Conservation (phyloP, 2,329 filamentous ascomycete species). For the Colletotrichum magnum region DNA sequence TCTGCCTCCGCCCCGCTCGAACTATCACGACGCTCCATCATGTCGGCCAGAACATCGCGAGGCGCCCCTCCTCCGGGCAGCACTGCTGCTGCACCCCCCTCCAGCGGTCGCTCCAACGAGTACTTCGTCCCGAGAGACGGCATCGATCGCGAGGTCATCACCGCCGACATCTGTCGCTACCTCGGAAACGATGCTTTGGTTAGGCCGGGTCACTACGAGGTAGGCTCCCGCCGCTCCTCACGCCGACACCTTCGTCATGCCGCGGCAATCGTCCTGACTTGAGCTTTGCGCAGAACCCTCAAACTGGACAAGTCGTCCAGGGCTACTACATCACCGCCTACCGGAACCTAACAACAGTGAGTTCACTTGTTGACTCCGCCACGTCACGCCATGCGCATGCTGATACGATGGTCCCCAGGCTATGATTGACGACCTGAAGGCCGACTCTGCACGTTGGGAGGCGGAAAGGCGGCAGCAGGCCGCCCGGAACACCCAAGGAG, state of each 20-base stretch:
- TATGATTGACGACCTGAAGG: constrained; percentile 75
- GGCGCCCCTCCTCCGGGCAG: constrained; percentile 47
- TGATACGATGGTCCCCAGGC: constrained; percentile 57
- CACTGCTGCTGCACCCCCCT: constrained; percentile 52
- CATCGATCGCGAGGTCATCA: constrained; percentile 88
- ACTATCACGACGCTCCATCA: constrained; percentile 48
- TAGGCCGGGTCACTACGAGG: constrained; percentile 81
- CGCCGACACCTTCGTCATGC: background rate
- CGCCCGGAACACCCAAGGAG: constrained; percentile 68
- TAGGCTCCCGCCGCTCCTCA: constrained; percentile 55
- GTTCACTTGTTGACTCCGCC: constrained; percentile 48
- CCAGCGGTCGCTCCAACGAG: constrained; percentile 75
- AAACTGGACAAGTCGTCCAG: constrained; percentile 72
- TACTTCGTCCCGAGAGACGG: constrained; percentile 86
- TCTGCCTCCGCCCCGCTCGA: constrained; percentile 37
- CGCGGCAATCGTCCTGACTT: constrained; percentile 16
- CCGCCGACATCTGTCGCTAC: constrained; percentile 87
- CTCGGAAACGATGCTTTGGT: constrained; percentile 86
- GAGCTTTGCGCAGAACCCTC: constrained; percentile 60
- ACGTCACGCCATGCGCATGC: background rate
- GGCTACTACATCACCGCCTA: constrained; percentile 87
- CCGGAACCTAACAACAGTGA: constrained; percentile 82
- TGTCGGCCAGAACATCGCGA: constrained; percentile 58
- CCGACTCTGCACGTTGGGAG: constrained; percentile 74
- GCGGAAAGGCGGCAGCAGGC: constrained; percentile 71